Evolutionary conservation across 257 asterid species (phyloP).

Genomic region (Rauvolfia tetraphylla): DNA sequence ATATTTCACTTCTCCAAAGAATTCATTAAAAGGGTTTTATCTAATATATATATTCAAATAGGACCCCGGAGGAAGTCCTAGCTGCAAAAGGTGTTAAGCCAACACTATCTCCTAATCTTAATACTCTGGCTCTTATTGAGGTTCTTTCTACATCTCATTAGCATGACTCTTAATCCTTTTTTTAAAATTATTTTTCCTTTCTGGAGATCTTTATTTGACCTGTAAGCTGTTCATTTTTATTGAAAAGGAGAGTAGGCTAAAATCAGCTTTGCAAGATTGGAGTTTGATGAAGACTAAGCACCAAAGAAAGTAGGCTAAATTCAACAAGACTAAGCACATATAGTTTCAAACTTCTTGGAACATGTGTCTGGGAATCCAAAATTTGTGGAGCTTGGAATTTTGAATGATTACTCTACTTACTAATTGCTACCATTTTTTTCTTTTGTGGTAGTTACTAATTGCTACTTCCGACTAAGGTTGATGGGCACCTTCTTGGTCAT

Average conservation of each 20-base stretch:
- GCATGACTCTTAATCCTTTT: neutral
- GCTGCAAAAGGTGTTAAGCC: slow-evolving; percentile 99
- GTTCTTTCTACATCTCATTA: slow-evolving; percentile 38
- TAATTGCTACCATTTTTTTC: no score
- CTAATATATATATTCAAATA: slow-evolving; percentile 29
- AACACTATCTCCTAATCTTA: slow-evolving; percentile 89
- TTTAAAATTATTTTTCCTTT: no score
- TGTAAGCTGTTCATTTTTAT: neutral
- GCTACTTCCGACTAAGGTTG: neutral
- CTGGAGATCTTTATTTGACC: neutral
- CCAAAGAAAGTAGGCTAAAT: no score
- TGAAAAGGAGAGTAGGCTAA: neutral
- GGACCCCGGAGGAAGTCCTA: slow-evolving; percentile 96
- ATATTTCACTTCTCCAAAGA: slow-evolving; percentile 8
- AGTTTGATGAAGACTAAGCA: neutral
- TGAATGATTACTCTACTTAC: neutral
- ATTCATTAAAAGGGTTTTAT: slow-evolving; percentile 10
- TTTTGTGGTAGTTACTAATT: no score
- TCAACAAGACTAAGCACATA: neutral
- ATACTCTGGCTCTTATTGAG: slow-evolving; percentile 93
- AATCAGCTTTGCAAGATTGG: neutral
- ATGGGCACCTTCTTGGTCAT: neutral
- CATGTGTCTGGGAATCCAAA: no score
- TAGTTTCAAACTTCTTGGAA: neutral
- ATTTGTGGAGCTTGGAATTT: neutral